These are phyloP conservation scores for Flaveria floridana DNA, from an alignment of 140 eudicot genomes.

Conservation along the genomic window DNA sequence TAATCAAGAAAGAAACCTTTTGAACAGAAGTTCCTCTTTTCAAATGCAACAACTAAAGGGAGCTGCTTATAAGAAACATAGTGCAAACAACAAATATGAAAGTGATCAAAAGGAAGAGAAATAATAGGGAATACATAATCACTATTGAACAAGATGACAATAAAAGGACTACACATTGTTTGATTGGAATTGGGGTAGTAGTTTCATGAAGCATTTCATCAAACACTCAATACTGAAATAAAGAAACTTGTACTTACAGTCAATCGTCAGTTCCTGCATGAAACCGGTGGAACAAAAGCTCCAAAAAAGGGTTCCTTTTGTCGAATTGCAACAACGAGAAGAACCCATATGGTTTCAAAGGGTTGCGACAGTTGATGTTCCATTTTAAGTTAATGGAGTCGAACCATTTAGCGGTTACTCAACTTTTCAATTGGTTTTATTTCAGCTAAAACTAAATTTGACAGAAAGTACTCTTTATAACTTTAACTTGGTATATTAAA, in stretches of 20 bases:
- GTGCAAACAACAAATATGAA: not conserved
- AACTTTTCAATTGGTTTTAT: too few species aligned
- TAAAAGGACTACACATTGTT: too few species aligned
- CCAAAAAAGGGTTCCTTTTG: constrained; percentile 6
- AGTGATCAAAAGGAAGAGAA: not conserved
- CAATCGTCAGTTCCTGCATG: not conserved
- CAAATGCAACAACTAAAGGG: not conserved
- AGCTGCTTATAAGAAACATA: not conserved
- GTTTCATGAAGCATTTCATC: not conserved
- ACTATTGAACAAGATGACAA: not conserved
- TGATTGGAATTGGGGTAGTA: not conserved
- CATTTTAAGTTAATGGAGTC: not conserved
- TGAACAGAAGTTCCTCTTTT: not conserved
- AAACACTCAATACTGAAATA: not conserved
- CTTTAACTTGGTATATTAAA: too few species aligned
- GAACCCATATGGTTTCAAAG: constrained; percentile 3
- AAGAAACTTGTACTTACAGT: not conserved
- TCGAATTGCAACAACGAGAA: not conserved
- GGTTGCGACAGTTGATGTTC: not conserved
- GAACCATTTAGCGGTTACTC: too few species aligned
- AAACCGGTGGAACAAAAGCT: not conserved
- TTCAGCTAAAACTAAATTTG: too few species aligned
- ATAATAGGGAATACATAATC: not conserved
- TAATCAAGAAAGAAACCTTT: not conserved
- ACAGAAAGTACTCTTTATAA: too few species aligned